These are phyloP conservation scores for Chlorella sp. DNA, from an alignment of 139 green algal species.

Conservation along the genomic window DNA sequence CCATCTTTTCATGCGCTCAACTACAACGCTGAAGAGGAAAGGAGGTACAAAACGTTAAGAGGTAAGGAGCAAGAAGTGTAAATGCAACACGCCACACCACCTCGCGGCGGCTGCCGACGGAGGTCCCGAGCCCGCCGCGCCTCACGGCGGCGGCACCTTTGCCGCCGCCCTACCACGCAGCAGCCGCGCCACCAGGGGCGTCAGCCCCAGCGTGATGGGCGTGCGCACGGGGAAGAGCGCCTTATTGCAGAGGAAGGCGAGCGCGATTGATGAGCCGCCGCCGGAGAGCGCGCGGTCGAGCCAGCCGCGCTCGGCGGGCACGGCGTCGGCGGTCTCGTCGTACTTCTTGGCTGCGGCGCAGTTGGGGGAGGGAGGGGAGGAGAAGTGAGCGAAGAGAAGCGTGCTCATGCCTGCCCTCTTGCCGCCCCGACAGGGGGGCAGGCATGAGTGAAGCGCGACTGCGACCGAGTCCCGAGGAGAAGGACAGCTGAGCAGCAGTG, in stretches of 20 bases:
- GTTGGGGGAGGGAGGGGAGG: background rate
- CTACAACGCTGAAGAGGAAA: too few relatives aligned
- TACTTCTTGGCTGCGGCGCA: background rate
- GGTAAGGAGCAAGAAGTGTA: too few relatives aligned
- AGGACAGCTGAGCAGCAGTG: too few relatives aligned
- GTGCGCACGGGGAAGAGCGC: conserved; percentile 54
- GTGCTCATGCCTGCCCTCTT: too few relatives aligned
- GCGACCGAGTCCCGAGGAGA: too few relatives aligned
- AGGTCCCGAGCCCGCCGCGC: too few relatives aligned
- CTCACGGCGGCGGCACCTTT: background rate
- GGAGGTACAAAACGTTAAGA: too few relatives aligned
- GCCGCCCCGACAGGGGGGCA: too few relatives aligned
- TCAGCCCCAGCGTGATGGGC: conserved; percentile 55
- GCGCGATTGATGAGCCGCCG: conserved; percentile 44
- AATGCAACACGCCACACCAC: too few relatives aligned
- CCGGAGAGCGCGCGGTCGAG: conserved; percentile 39
- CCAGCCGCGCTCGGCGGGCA: conserved; percentile 33
- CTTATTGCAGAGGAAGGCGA: conserved; percentile 66
- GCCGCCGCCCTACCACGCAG: background rate
- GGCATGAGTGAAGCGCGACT: too few relatives aligned
- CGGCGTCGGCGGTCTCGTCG: background rate
- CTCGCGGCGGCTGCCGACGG: too few relatives aligned
- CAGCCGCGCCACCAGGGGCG: conserved; percentile 49
- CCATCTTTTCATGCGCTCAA: too few relatives aligned
- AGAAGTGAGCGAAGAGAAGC: background rate